Conservation (phyloP, 345 rosid genomes). For the Theobroma cacao region DNA sequence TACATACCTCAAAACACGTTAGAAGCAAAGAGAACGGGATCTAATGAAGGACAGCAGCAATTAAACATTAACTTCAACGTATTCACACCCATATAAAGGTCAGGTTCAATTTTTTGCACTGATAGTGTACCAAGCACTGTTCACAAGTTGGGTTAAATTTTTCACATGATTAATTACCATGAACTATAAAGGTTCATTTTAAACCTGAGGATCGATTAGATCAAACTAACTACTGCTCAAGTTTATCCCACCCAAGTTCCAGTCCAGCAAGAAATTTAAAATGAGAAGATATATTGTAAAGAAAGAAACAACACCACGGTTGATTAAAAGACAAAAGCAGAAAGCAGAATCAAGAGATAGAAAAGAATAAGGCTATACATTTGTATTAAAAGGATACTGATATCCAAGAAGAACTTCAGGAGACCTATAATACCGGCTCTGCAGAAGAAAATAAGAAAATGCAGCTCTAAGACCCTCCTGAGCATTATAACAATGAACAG, state of each 20-base stretch:
- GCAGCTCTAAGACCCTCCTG: constrained; percentile 11
- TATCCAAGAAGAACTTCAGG: constrained; percentile 98
- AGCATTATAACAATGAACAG: constrained; percentile 19
- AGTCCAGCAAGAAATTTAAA: neutral
- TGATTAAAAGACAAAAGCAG: neutral
- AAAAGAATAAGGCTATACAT: constrained; percentile 11
- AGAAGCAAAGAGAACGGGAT: neutral
- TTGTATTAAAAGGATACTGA: constrained; percentile 73
- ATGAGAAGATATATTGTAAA: neutral
- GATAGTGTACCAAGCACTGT: neutral
- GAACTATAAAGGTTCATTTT: neutral
- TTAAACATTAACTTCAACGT: neutral
- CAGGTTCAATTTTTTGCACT: neutral
- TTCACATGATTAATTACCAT: neutral
- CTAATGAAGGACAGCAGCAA: neutral
- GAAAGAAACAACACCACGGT: neutral
- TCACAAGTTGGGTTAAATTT: neutral
- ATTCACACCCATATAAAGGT: neutral
- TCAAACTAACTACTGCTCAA: neutral
- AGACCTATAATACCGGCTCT: constrained; percentile 99
- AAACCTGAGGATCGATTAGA: neutral
- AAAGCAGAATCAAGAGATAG: neutral
- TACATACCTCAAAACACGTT: neutral
- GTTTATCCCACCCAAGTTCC: neutral
- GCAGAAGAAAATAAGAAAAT: constrained; percentile 41